Evolutionary conservation across 2,329 filamentous ascomycete genomes (phyloP), one percentile per base, ranked within the genome.

Genomic region (Juglanconis oblonga): DNA sequence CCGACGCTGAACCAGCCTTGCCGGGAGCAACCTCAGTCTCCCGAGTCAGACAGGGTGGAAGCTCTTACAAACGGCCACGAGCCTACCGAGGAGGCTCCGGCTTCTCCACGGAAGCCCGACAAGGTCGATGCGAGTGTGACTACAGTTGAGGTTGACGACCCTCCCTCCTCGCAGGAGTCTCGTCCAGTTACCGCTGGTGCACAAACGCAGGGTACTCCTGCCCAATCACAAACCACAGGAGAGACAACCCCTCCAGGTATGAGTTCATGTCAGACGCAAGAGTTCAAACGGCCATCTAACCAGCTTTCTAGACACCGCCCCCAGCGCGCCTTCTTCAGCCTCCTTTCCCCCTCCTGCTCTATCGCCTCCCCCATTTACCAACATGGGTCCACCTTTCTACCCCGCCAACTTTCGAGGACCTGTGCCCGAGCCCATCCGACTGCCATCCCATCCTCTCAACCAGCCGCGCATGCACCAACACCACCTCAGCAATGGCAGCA

Each of bases 401-500:
- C 50, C 47, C 47, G 53, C 56, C 55, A 59, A 55, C 50, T 55
- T 54, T 42, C 62, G 44, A 17, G 59, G 62, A 13, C 50, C 62
- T 4, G 38, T 62, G 14, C 59, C 59, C 44, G 62, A 59, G 45
- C 59, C 59, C 38, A 59, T 57, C 17, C 52, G 45, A 35, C 17
- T 62, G 42, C 59, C 59, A 55, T 64, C 66, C 24, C 57, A 66
- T 7, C 50, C 60, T 10, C 58, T 72, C 38, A 73, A 73, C 47
- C 72, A 72, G 31, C 74, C 67, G 24, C 70, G 68, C 36, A 69
- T 80, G 65, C 81, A 85, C 64, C 81, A 84, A 55, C 70, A 78
- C 45, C 81, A 82, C 57, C 78, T 77, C 13, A 86, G 81, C 68
- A 80, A 80, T 61, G 77, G 81, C 42, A 85, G 79, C 68, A 73